Evolutionary conservation across 495 filamentous ascomycete species (phyloP), one percentile per base, ranked within the genome.

Genomic region (Penicillium longicatenatum): DNA sequence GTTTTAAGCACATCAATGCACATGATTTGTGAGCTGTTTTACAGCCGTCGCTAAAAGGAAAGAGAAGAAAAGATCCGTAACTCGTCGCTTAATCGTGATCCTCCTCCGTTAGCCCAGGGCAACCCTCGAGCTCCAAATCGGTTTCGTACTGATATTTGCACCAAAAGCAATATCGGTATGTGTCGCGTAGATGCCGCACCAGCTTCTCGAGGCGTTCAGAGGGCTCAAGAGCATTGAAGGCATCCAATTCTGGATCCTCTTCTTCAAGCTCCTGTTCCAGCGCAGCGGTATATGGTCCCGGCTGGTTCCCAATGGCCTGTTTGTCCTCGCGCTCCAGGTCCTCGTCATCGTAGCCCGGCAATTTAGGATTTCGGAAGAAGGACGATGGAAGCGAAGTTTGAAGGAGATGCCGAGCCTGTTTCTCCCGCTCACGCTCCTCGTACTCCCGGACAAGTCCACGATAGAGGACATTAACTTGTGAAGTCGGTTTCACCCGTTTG

Each of bases 111-210:
- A 87, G 52, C 0, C 95, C 95, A 1, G 94, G 93, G 80, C 94
- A 98, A 0, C 90, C 92, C 5, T 94, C 90, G 86, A 97, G 86
- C 59, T 79, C 74, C 16, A 68, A 30, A 52, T 67, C 80, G 0
- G 60, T 68, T 48, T 88, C 86, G 65, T 97, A 98, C 43, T 77
- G 74, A 70, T 80, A 89, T 69, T 97, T 97, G 70, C 94, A 99
- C 92, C 92, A 99, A 70, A 97, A 97, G 76, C 94, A 99, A 69
- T 99, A 99, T 41, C 79, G 71, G 63, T 89, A 80, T 62, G 79
- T 82, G 29, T 86, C 76, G 21, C 93, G 81, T 39, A 99, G 66
- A 69, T 89, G 85, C 21, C 71, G 61, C 11, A 94, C 83, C 10
- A 97, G 66, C 53, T 72, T 83, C 12, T 74, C 66, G 50, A 97